Base-by-base conservation (phyloP, 2,329 filamentous ascomycete genomes). In the Diplodia corticola region DNA sequence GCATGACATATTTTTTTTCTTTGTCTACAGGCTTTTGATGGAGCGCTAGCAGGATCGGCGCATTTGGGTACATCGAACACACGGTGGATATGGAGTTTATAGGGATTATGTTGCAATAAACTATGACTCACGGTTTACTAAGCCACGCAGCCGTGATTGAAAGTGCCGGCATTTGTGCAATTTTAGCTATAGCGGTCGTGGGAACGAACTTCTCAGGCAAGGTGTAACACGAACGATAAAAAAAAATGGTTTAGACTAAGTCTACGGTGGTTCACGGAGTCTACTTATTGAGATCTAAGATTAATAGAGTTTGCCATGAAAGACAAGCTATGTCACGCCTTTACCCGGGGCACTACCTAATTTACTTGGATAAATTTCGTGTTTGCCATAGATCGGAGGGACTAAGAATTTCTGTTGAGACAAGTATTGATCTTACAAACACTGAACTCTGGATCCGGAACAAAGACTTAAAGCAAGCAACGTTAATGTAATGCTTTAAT, bases 21-120 rank as follows among this genome's bases (percentile, higher is more conserved):
- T 37, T 13, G 7, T 44, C n/a, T 44, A 20, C 28, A 20, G 4
- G 5, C 17, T 17, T 49, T 35, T 46, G n/a, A 49, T 61, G n/a
- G 40, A n/a, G 28, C 4, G n/a, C 44, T 35, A 49, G 57, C 57
- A 61, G 44, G 44, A 61, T 49, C 28, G 57, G 57, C 40, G 57
- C 28, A 33, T 61, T 49, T 48, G 57, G 44, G 44, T 49, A 22
- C 20, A 33, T 22, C 33, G 44, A 22, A 35, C 33, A 28, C 40
- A 17, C 1, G 44, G 44, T 9, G 40, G 44, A 40, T 35, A 61
- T 49, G 57, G 57, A 61, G 57, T 61, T 49, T 24, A 4, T 60
- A 49, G 44, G 37, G 26, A 15, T 12, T 22, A 28, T 30, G 28
- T 20, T 49, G 57, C 26, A 49, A 28, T 35, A 61, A 33, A 35